Conservation (phyloP, 805 yeast genomes). For the Candida endomychidarum region DNA sequence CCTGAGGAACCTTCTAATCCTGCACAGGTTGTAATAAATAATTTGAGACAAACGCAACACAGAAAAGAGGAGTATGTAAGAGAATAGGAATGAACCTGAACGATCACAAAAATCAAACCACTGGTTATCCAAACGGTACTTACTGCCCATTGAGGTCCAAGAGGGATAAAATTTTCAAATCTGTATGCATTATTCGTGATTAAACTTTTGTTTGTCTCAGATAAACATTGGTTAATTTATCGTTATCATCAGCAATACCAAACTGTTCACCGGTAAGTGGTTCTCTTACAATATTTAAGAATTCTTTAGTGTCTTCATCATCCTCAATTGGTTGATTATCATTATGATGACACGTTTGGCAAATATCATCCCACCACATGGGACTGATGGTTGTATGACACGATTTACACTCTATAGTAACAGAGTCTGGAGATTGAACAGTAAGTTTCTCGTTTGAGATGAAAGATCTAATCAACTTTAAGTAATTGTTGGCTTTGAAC, state of each 20-base stretch:
- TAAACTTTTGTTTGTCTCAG: no score
- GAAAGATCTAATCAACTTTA: conserved; percentile 4
- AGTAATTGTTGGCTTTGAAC: conserved; percentile 7
- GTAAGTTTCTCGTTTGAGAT: neutral
- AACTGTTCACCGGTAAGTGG: conserved; percentile 34
- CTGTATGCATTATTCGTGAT: no score
- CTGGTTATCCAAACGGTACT: no score
- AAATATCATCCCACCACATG: conserved; percentile 16
- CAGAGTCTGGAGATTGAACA: neutral
- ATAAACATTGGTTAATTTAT: conserved; percentile 18
- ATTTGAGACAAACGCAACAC: no score
- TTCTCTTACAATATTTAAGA: conserved; percentile 23
- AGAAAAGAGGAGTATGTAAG: no score
- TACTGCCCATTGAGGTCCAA: no score
- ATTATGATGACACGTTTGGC: conserved; percentile 35
- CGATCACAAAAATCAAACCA: no score
- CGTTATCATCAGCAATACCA: conserved; percentile 29
- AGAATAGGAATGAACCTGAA: conserved; percentile 27
- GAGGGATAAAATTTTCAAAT: no score
- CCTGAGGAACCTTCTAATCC: no score
- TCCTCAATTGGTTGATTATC: conserved; percentile 9
- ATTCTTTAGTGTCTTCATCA: conserved; percentile 14
- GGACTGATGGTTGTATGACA: conserved; percentile 5
- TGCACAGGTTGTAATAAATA: no score
- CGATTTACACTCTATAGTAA: neutral